Evolutionary conservation across 1,284 basidiomycete species (phyloP).

Genomic region (Neonothopanus nambi): DNA sequence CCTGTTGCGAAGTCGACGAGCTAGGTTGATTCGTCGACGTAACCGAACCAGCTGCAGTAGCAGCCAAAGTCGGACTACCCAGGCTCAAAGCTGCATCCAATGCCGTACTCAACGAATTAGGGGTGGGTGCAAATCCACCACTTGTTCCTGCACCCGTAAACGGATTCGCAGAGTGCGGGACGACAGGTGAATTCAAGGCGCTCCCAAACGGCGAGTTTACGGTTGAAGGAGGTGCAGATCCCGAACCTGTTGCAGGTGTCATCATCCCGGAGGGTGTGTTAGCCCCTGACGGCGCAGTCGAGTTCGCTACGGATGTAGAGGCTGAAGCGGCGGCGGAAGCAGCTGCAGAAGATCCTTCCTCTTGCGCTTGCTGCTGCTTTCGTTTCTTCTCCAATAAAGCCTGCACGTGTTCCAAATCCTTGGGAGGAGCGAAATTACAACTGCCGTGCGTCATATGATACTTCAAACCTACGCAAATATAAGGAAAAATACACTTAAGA

Average conservation of each 20-base stretch:
- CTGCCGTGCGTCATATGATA: constrained; percentile 95
- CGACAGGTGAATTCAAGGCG: too few species aligned
- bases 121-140: constrained; percentile 1
- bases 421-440: constrained; percentile 89
- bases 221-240: constrained; percentile 1
- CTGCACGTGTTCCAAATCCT: constrained; percentile 72
- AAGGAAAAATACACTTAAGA: not conserved
- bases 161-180: too few species aligned
- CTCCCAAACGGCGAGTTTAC: not conserved
- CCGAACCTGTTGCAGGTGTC: constrained; percentile 3
- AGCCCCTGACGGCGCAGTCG: constrained; percentile 10
- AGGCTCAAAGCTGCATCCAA: constrained; percentile 3
- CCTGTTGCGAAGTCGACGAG: too few species aligned
- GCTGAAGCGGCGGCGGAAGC: constrained; percentile 24
- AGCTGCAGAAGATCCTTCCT: constrained; percentile 22
- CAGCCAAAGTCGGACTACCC: constrained; percentile 8
- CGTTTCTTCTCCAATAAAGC: constrained; percentile 66
- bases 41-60: too few species aligned
- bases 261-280: constrained; percentile 11
- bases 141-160: too few species aligned
- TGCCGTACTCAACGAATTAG: constrained; percentile 7
- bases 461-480: constrained; percentile 65
- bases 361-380: constrained; percentile 22
- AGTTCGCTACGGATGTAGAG: constrained; percentile 27
- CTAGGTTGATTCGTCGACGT: too few species aligned